Conservation (phyloP, 306 rosid species). For the Castanospermum australe region DNA sequence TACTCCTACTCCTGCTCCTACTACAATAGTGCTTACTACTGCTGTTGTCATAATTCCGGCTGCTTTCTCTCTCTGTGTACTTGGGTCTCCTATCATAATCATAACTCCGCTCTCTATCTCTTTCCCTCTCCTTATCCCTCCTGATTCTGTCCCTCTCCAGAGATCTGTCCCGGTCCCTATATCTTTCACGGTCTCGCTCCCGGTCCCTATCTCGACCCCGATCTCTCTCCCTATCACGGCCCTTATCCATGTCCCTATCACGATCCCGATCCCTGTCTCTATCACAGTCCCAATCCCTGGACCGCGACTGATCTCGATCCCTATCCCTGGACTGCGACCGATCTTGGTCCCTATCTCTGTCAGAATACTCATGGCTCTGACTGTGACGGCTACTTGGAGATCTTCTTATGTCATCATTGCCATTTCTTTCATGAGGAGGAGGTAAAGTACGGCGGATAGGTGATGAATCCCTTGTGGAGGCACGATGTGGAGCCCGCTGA, state of each 20-base stretch:
- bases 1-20: constrained; percentile 69
- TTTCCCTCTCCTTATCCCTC: constrained; percentile 38
- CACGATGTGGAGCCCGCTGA: constrained; percentile 98
- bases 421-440: constrained; percentile 55
- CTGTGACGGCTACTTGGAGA: constrained; percentile 62
- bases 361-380: constrained; percentile 80
- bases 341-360: constrained; percentile 44
- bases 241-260: constrained; percentile 40
- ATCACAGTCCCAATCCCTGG: constrained; percentile 24
- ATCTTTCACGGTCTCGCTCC: constrained; percentile 42
- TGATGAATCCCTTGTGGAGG: constrained; percentile 95
- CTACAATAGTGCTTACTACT: constrained; percentile 49
- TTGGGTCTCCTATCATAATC: constrained; percentile 62
- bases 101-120: constrained; percentile 51
- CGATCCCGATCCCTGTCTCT: constrained; percentile 40
- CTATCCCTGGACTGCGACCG: constrained; percentile 49
- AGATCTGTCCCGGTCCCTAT: constrained; percentile 38
- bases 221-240: constrained; percentile 48
- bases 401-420: constrained; percentile 48
- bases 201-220: constrained; percentile 41
- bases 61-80: constrained; percentile 59
- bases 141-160: too few species aligned
- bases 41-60: constrained; percentile 62
- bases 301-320: constrained; percentile 10
- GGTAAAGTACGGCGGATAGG: constrained; percentile 84